Base-by-base conservation (phyloP, 2,329 filamentous ascomycete species). In the Hymenoscyphus fructigenus region DNA sequence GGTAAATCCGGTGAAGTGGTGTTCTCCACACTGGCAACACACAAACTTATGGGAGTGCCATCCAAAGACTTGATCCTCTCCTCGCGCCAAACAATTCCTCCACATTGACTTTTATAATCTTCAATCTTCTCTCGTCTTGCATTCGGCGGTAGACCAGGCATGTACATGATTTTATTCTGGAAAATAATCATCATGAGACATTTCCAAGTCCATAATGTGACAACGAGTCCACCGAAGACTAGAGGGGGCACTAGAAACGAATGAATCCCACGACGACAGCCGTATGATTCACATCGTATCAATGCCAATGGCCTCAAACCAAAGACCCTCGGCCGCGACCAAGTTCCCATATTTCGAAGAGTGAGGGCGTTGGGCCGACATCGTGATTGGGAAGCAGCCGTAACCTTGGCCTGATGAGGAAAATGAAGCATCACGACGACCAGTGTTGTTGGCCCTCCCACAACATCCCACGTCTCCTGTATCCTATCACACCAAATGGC, bases 121-220 rank as follows among this genome's bases (percentile, higher is more conserved):
- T 79, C 78, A 44, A 93, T 88, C 64, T 78, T 86, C 78, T 93
- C 88, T 28, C 83, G 81, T 17, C 90, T 83, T 0, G 90, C 82
- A 72, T 89, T 89, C 2, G 90, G 90, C 20, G 90, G 90, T 60
- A 93, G 78, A 57, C 88, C 89, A 0, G 91, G 89, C 80, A 92
- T 92, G 77, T 93, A 93, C 65, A 93, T 90, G 73, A 93, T 91
- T 74, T 89, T 89, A 73, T 93, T 91, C 77, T 93, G 91, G 74
- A 93, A 90, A 4, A 90, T 70, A 32, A 94, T 81, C 78, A 93
- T 86, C 87, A 92, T 91, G 61, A 87, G 76, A 73, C 90, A 92
- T 73, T 88, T 88, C 81, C 84, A 87, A 1, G 78, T 79, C 83
- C 84, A 93, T 15, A 93, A 79, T 3, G 82, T 82, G 20, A 91